Evolutionary conservation across 2,329 filamentous ascomycete species (phyloP), one percentile per base, ranked within the genome.

Genomic region (Beauveria asiatica): DNA sequence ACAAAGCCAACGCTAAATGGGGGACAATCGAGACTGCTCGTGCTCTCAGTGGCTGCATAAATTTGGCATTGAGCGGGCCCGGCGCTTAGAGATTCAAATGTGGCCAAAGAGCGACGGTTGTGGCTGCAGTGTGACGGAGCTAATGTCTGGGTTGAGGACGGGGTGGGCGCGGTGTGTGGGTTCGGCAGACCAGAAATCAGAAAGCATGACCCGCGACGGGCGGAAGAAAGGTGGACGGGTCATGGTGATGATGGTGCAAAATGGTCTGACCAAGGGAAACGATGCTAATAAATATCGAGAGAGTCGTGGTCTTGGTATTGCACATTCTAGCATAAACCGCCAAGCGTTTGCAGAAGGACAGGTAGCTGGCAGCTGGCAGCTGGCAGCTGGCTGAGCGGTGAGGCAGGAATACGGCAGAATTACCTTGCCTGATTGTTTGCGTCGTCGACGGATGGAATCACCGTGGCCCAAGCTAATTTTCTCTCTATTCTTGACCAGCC

Each of bases 31-130:
- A 19, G 39, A 57, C 46, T 62, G 50, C 60, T 16, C 59, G 57
- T 9, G 46, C 49, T 65, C 51, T 67, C 53, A 70, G 59, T 70
- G 68, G 68, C 61, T 60, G 63, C 63, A 61, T 66, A 67, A 62
- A 65, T 70, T 69, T 69, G 67, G 67, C 65, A 65, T 64, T 41
- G 50, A 62, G 62, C 64, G 62, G 51, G 60, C 61, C 61, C 64
- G 66, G 66, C 66, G 66, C 66, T 68, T 68, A 67, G 53, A 64
- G 55, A 62, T 45, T 49, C 41, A 46, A 49, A 17, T 25, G 54
- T 56, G 49, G 62, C 60, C 60, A 62, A 59, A 45, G 55, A 62
- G 55, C 58, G 60, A 48, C 55, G 23, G 55, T 41, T 51, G 51
- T 52, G 51, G 59, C 46, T 57, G 53, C 37, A 57, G 46, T 50